These are phyloP conservation scores for Candida frijolesensis DNA, from an alignment of 1,139 yeast species.

Conservation along the genomic window DNA sequence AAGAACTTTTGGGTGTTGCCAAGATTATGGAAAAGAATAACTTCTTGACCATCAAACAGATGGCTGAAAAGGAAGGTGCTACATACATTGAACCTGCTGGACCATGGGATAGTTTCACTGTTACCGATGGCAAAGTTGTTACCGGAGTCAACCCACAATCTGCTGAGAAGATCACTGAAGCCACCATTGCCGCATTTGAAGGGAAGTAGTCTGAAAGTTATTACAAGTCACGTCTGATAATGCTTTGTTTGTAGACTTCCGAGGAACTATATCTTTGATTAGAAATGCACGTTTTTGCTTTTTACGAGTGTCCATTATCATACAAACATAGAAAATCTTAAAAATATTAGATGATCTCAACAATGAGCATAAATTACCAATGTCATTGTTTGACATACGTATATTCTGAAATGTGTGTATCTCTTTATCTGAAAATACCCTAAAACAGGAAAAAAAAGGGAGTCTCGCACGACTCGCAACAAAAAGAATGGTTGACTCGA, in stretches of 20 bases:
- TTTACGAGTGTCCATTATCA: too few relatives aligned
- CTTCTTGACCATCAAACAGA: conserved; percentile 36
- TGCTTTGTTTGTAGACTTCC: conserved; percentile 51
- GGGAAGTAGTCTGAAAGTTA: background rate
- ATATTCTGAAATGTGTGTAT: too few relatives aligned
- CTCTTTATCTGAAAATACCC: too few relatives aligned
- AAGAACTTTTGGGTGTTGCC: conserved; percentile 40
- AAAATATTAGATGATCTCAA: too few relatives aligned
- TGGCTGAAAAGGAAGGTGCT: conserved; percentile 44
- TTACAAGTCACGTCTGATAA: conserved; percentile 24
- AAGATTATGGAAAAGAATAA: conserved; percentile 33
- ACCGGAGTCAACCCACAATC: conserved; percentile 69
- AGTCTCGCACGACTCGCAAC: too few relatives aligned
- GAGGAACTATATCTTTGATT: conserved; percentile 50
- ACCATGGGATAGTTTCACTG: conserved; percentile 55
- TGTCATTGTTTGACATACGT: too few relatives aligned
- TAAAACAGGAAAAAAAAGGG: too few relatives aligned
- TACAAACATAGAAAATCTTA: too few relatives aligned
- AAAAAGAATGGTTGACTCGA: too few relatives aligned
- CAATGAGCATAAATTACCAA: too few relatives aligned
- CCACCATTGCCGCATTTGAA: conserved; percentile 14
- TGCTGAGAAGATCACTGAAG: conserved; percentile 50
- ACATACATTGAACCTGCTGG: conserved; percentile 44
- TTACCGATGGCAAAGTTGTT: conserved; percentile 56
- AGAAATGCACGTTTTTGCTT: conserved; percentile 15